Evolutionary conservation across 2,329 filamentous ascomycete species (phyloP), one percentile per base, ranked within the genome.

Genomic region (Proliferodiscus dingleyae): DNA sequence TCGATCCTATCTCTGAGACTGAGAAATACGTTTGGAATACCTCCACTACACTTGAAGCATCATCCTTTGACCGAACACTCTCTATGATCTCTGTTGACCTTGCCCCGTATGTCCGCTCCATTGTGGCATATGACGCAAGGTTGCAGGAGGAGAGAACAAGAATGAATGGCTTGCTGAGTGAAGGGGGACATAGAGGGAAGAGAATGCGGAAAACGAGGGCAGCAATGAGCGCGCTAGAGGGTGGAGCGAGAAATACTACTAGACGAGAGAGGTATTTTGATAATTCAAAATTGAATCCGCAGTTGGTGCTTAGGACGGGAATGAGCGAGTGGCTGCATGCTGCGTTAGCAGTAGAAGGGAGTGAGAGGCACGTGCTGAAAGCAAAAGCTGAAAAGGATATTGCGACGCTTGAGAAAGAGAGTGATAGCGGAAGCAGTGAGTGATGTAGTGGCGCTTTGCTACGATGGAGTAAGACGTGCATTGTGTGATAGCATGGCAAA

Each of bases 61-160:
- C 87, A 0, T 80, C 85, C 0, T 89, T 95, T 54, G 89, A 95
- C 57, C 80, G 86, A 34, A 80, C 81, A 0, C 69, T 85, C 57
- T 64, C 66, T 0, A 71, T 83, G 16, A 79, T 95, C 24, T 74
- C 78, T 0, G 69, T 83, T 10, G 93, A 98, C 52, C 72, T 97
- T 2, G 90, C 89, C 0, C 93, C 94, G 0, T 97, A 88, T 63
- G 78, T 97, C n/a, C 85, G 94, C 9, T 75, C 77, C 29, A 97
- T 98, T 49, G 81, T 91, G 2, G 74, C 81, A 0, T 86, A 84
- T 60, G 91, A 97, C 56, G 70, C 80, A 16, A 74, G 73, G 1
- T 74, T 93, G 1, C 84, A 89, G 58, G 71, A 80, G 50, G 79
- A 88, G 52, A 78, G 88, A 9, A 63, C 78, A 6, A 74, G 75